Percentiles rank a stretch among this genome's conserved stretches.
These are phyloP conservation scores for Annulohypoxylon nitens DNA, from an alignment of 495 filamentous ascomycete genomes.

Conservation along the genomic window DNA sequence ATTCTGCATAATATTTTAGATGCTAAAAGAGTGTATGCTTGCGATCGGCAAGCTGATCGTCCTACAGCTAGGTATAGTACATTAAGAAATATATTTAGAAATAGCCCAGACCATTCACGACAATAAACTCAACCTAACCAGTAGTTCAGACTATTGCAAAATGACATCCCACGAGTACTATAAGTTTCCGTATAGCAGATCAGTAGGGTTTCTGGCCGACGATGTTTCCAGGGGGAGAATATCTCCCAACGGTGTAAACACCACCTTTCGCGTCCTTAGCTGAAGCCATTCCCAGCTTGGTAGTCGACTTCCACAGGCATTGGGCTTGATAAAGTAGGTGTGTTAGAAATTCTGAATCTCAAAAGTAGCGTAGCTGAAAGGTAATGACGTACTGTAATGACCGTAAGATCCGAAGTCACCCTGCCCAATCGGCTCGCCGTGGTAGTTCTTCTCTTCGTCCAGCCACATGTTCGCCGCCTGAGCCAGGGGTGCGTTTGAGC, in stretches of 20 bases:
- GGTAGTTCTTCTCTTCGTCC: slow-evolving; percentile 54
- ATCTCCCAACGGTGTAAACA: slow-evolving; percentile 57
- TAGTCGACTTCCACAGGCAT: slow-evolving; percentile 58
- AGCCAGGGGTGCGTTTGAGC: slow-evolving; percentile 32
- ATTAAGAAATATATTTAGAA: not conserved
- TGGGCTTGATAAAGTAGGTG: slow-evolving; percentile 46
- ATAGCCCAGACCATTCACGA: not conserved
- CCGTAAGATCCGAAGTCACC: slow-evolving; percentile 53
- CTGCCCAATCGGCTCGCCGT: slow-evolving; percentile 56
- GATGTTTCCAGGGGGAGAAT: slow-evolving; percentile 54
- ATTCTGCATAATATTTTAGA: not conserved
- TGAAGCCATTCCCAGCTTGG: slow-evolving; percentile 53
- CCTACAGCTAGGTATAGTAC: not conserved
- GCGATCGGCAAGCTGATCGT: not conserved
- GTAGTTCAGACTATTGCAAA: not conserved
- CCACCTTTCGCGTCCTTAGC: slow-evolving; percentile 51
- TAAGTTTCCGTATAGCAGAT: slow-evolving; percentile 3
- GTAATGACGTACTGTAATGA: slow-evolving; percentile 52
- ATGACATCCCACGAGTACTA: not conserved
- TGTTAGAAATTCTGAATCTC: not conserved
- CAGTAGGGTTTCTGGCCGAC: slow-evolving; percentile 53
- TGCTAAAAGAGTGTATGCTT: not conserved
- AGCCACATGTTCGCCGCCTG: slow-evolving; percentile 49
- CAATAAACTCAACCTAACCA: no score
- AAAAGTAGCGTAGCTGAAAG: not conserved